These are phyloP conservation scores for Phytophthora pisi DNA, from an alignment of 352 stramenopile species.

Conservation along the genomic window DNA sequence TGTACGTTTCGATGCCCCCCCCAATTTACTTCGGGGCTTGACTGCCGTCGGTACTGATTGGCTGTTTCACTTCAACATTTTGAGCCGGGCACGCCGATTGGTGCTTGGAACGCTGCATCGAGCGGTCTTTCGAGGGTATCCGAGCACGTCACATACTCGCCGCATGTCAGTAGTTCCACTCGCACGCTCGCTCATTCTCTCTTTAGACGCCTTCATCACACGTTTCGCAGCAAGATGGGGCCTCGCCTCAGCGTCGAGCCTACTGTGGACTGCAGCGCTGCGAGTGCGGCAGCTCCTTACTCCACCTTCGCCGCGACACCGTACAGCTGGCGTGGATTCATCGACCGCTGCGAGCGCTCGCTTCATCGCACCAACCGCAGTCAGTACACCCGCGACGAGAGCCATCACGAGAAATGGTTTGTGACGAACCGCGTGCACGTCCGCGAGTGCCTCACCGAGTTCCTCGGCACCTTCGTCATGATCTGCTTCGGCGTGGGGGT, in stretches of 20 bases:
- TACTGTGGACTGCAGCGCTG: constrained; percentile 3
- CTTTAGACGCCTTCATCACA: background rate
- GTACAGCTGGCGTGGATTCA: constrained; percentile 12
- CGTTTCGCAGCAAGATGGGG: background rate
- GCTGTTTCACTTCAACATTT: background rate
- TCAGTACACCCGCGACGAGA: constrained; percentile 16
- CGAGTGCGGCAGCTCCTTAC: background rate
- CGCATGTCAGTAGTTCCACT: background rate
- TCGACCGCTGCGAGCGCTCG: constrained; percentile 27
- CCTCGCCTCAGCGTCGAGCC: background rate
- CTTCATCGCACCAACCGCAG: constrained; percentile 31
- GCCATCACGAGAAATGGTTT: constrained; percentile 26
- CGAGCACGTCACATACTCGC: background rate
- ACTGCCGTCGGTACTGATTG: no score
- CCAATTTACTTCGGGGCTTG: no score
- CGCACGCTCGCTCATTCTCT: background rate
- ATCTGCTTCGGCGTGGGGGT: constrained; percentile 29
- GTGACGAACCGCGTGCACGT: constrained; percentile 12
- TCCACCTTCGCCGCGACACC: constrained; percentile 13
- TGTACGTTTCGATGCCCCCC: no score
- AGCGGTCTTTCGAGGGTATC: background rate
- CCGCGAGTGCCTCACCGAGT: constrained; percentile 21
- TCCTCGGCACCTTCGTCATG: constrained; percentile 30
- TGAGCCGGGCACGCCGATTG: background rate
- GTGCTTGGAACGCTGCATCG: background rate